Percentiles rank a stretch among this genome's conserved stretches.
Conservation (phyloP, 2,329 filamentous ascomycete genomes). For the Pseudogymnoascus sp. region DNA sequence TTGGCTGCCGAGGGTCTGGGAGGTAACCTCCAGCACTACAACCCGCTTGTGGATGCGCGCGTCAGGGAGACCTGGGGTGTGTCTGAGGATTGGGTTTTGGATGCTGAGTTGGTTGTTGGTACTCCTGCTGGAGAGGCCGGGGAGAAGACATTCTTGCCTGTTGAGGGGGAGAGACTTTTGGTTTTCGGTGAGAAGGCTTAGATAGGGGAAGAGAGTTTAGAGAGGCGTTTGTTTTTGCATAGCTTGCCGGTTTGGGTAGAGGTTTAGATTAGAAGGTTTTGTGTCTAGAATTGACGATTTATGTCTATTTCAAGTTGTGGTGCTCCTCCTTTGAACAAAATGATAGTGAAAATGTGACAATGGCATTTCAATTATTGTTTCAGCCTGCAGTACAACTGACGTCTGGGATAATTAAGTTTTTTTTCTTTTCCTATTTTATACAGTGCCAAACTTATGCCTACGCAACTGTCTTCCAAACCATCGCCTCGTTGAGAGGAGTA, state of each 20-base stretch:
- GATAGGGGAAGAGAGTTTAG: not conserved
- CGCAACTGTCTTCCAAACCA: not conserved
- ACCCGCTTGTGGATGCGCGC: conserved; percentile 70
- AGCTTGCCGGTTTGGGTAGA: not conserved
- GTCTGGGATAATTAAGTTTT: conserved; percentile 3
- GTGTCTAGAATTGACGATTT: not conserved
- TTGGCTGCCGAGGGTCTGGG: conserved; percentile 78
- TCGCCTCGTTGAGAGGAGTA: not conserved
- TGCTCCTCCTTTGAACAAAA: not conserved
- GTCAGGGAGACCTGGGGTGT: conserved; percentile 61
- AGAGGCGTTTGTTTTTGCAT: not conserved
- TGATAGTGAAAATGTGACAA: not conserved
- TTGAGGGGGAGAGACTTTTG: conserved; percentile 57
- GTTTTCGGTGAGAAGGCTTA: conserved; percentile 38
- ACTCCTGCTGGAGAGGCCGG: conserved; percentile 44
- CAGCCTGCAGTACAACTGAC: too few relatives aligned
- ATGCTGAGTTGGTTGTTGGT: conserved; percentile 80
- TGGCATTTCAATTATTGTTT: not conserved
- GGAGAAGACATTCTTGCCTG: conserved; percentile 55
- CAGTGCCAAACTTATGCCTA: not conserved
- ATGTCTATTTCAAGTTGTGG: not conserved
- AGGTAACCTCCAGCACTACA: conserved; percentile 89
- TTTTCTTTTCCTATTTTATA: not conserved
- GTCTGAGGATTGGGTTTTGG: conserved; percentile 64
- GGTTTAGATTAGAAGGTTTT: not conserved